These are phyloP conservation scores for Herpetomonas tarakana DNA, from an alignment of 208 protist genomes.

Conservation along the genomic window DNA sequence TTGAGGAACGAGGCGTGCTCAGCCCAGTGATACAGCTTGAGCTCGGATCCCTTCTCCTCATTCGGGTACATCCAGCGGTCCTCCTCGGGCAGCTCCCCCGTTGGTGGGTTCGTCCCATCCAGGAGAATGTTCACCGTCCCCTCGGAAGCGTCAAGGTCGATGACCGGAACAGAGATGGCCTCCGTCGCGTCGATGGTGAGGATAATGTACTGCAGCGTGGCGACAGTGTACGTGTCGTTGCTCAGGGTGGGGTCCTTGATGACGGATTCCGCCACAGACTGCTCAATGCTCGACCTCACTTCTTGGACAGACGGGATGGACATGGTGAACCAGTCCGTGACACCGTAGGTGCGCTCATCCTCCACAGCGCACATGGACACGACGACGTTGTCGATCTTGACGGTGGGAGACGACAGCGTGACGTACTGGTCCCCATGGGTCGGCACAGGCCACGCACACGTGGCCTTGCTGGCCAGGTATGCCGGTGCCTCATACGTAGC, in stretches of 20 bases:
- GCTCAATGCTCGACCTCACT: conserved; percentile 22
- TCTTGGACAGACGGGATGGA: conserved; percentile 43
- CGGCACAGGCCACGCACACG: not conserved
- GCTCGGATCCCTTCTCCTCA: not conserved
- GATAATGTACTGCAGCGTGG: conserved; percentile 68
- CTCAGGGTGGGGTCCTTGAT: conserved; percentile 20
- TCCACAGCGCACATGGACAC: conserved; percentile 50
- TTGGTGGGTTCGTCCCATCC: conserved; percentile 43
- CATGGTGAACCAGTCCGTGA: conserved; percentile 82
- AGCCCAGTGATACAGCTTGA: conserved; percentile 39
- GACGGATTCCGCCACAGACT: conserved; percentile 18
- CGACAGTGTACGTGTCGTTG: conserved; percentile 29
- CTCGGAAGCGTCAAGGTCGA: conserved; percentile 1
- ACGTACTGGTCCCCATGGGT: conserved; percentile 10
- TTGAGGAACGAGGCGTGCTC: conserved; percentile 67
- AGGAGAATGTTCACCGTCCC: conserved; percentile 47
- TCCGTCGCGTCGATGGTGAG: conserved; percentile 50
- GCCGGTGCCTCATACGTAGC: not conserved
- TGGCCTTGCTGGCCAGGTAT: not conserved
- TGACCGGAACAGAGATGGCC: conserved; percentile 20
- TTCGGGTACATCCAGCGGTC: conserved; percentile 44
- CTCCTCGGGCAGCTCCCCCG: conserved; percentile 22
- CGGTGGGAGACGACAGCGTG: conserved; percentile 13
- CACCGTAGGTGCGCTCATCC: conserved; percentile 59
- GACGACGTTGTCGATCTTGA: conserved; percentile 9